A percentile compares a stretch with the other conserved stretches of the same genome.
These are phyloP conservation scores for Apophysomyces sp. DNA, from an alignment of 371 early-diverging fungal genomes.

Conservation along the genomic window DNA sequence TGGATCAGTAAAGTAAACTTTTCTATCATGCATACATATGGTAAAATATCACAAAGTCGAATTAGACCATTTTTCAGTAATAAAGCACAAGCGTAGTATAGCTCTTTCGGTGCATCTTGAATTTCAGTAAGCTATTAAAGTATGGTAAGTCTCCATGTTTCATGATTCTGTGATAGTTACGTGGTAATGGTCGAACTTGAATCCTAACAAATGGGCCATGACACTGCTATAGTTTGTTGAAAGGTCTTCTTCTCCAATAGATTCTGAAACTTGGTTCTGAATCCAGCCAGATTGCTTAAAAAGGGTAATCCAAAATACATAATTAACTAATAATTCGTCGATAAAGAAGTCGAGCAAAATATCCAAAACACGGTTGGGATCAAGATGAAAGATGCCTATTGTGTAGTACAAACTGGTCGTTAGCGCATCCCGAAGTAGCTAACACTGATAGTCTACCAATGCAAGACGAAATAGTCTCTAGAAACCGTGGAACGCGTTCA, in stretches of 20 bases:
- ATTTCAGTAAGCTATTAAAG: slow-evolving; percentile 7
- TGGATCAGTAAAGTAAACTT: slow-evolving; percentile 2
- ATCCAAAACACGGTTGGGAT: slow-evolving; percentile 88
- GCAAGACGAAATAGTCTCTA: slow-evolving; percentile 49
- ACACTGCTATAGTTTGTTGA: slow-evolving; percentile 16
- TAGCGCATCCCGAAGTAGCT: slow-evolving; percentile 1
- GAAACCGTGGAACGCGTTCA: slow-evolving; percentile 32
- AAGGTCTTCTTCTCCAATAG: slow-evolving; percentile 5
- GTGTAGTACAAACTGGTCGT: not conserved
- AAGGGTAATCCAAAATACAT: slow-evolving; percentile 78
- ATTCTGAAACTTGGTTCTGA: not conserved
- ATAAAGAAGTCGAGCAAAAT: slow-evolving; percentile 80
- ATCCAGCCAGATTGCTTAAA: slow-evolving; percentile 75
- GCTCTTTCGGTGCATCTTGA: slow-evolving; percentile 26
- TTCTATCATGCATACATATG: slow-evolving; percentile 43
- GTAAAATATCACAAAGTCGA: slow-evolving; percentile 68
- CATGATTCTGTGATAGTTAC: slow-evolving; percentile 13
- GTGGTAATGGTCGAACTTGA: slow-evolving; percentile 75
- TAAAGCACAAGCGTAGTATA: slow-evolving; percentile 40
- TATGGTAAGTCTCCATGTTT: not conserved
- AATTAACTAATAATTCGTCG: slow-evolving; percentile 68
- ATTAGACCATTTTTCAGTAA: slow-evolving; percentile 72
- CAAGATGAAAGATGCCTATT: slow-evolving; percentile 78
- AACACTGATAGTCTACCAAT: slow-evolving; percentile 37
- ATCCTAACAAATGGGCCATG: slow-evolving; percentile 84